These are phyloP conservation scores for Lasiodiplodia citricola DNA, from an alignment of 2,329 filamentous ascomycete genomes.

Conservation along the genomic window DNA sequence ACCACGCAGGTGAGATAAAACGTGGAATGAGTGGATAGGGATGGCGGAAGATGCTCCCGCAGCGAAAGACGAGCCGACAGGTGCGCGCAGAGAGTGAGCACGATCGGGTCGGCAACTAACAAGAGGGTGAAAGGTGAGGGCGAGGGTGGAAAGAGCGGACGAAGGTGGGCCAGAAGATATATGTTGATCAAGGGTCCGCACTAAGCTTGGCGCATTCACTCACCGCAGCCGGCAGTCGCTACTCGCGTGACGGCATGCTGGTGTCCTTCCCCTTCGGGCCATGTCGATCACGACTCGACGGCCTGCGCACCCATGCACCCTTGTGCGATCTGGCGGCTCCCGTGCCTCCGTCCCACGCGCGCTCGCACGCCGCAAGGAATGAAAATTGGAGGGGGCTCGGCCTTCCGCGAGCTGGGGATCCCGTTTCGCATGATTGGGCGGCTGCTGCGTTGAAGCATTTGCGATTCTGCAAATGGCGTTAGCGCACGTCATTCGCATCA, in stretches of 20 bases:
- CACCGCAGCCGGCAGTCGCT: neutral
- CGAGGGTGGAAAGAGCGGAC: neutral
- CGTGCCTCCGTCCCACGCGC: constrained; percentile 13
- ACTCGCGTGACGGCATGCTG: constrained; percentile 16
- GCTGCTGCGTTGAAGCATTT: neutral
- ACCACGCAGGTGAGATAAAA: neutral
- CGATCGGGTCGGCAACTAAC: neutral
- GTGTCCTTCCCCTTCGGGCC: constrained; percentile 17
- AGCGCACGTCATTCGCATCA: constrained; percentile 9
- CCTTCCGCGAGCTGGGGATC: neutral
- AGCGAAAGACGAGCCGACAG: neutral
- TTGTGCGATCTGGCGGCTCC: constrained; percentile 18
- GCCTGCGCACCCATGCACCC: neutral
- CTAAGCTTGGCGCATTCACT: constrained; percentile 1
- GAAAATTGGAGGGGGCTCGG: constrained; percentile 16
- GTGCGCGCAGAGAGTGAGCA: constrained; percentile 1
- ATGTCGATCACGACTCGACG: constrained; percentile 13
- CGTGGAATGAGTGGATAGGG: neutral
- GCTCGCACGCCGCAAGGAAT: constrained; percentile 9
- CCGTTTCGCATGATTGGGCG: neutral
- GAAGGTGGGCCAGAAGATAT: constrained; percentile 3
- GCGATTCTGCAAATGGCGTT: neutral
- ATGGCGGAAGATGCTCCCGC: neutral
- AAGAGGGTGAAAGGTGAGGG: neutral
- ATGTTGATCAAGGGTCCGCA: neutral